phyloP scores from a whole-genome alignment of 352 stramenopile genomes.

The Lagenidium sp. region DNA sequence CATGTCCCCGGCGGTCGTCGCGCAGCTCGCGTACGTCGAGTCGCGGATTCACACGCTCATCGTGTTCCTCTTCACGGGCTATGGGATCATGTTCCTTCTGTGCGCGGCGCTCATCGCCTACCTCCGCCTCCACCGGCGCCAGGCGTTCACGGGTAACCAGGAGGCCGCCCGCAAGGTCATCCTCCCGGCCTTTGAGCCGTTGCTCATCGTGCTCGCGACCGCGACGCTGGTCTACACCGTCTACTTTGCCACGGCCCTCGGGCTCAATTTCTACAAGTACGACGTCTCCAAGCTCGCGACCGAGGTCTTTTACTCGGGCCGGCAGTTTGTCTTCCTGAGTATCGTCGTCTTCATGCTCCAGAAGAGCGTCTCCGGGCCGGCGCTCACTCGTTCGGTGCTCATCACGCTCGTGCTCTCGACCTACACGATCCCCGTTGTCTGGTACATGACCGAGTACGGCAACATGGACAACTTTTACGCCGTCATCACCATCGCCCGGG shows the following conservation, averaged over 20 bases:
- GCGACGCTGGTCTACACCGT: conserved; percentile 25
- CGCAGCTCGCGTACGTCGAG: not conserved
- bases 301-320: conserved; percentile 41
- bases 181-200: conserved; percentile 53
- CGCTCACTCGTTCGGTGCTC: conserved; percentile 22
- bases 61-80: conserved; percentile 3
- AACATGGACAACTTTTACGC: conserved; percentile 9
- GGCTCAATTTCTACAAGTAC: conserved; percentile 14
- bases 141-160: conserved; percentile 34
- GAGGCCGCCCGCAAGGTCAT: conserved; percentile 47
- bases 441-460: conserved; percentile 3
- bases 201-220: conserved; percentile 41
- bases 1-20: not conserved
- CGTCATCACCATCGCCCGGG: conserved; percentile 11
- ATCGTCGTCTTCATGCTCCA: conserved; percentile 47
- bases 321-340: conserved; percentile 41
- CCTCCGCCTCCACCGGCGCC: conserved; percentile 41
- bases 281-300: conserved; percentile 7
- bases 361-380: conserved; percentile 40
- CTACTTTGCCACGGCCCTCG: conserved; percentile 22
- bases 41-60: conserved; percentile 3
- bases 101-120: conserved; percentile 37
- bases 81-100: conserved; percentile 8
- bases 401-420: conserved; percentile 23
- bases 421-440: conserved; percentile 22